These are phyloP conservation scores for Dysphania ambrosioides DNA, from an alignment of 148 eudicot species.

Conservation along the genomic window DNA sequence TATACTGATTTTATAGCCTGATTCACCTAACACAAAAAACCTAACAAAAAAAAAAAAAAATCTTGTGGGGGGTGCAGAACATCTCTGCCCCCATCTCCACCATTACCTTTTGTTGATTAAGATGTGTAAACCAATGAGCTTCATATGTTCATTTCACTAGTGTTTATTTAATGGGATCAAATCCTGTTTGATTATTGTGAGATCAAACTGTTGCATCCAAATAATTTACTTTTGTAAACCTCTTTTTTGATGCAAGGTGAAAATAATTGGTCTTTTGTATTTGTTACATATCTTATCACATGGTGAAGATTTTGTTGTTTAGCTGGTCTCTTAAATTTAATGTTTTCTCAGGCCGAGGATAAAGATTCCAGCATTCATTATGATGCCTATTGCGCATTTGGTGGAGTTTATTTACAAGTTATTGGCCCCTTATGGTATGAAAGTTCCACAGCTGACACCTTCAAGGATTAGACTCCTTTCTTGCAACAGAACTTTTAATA, in stretches of 20 bases:
- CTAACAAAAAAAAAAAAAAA: too few species aligned
- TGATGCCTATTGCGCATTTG: conserved; percentile 91
- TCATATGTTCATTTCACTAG: too few species aligned
- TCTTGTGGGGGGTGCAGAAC: too few species aligned
- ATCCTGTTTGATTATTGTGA: too few species aligned
- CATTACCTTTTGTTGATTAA: too few species aligned
- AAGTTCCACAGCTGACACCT: conserved; percentile 95
- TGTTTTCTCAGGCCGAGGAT: conserved; percentile 84
- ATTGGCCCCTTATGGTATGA: conserved; percentile 89
- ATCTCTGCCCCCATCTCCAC: too few species aligned
- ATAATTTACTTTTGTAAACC: too few species aligned
- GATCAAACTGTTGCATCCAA: background rate
- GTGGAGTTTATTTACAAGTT: conserved; percentile 67
- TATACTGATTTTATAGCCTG: too few species aligned
- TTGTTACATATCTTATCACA: background rate
- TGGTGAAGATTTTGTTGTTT: background rate
- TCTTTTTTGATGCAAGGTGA: background rate
- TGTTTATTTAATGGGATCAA: too few species aligned
- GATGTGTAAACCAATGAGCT: too few species aligned
- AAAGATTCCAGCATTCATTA: conserved; percentile 69
- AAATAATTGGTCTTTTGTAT: background rate
- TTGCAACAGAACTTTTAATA: conserved; percentile 68
- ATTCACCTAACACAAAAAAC: too few species aligned
- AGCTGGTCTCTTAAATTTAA: conserved; percentile 16
- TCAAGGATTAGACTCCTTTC: conserved; percentile 87